A percentile compares a stretch with the other conserved stretches of the same genome.
phyloP scores from a whole-genome alignment of 1,284 basidiomycete genomes.

The Cryptococcus sp. region DNA sequence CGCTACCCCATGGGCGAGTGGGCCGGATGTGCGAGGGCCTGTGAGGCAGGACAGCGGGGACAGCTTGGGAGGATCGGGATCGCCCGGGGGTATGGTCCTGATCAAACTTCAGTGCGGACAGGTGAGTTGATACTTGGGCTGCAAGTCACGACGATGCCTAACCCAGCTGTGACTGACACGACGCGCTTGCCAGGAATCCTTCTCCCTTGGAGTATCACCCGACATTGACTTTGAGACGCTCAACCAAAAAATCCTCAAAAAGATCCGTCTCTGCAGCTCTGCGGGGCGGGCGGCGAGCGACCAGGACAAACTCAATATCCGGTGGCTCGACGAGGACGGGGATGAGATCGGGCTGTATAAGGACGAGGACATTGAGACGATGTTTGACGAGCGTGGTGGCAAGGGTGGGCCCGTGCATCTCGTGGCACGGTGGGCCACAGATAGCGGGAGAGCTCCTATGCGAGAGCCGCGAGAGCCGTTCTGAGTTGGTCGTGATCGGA shows the following conservation, averaged over 20 bases:
- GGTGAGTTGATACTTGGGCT: constrained; percentile 19
- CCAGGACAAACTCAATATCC: constrained; percentile 31
- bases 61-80: background rate
- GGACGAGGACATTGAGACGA: constrained; percentile 43
- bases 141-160: background rate
- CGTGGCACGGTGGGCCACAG: constrained; percentile 14
- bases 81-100: constrained; percentile 57
- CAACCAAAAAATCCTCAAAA: constrained; percentile 83
- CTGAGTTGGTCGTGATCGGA: no score
- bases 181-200: constrained; percentile 69
- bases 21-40: constrained; percentile 48
- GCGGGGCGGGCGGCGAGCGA: constrained; percentile 36
- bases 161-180: background rate
- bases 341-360: constrained; percentile 43
- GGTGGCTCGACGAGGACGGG: constrained; percentile 43
- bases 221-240: constrained; percentile 73
- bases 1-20: constrained; percentile 56
- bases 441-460: background rate
- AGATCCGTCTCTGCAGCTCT: constrained; percentile 82
- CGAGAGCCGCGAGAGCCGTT: constrained; percentile 1
- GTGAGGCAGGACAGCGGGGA: constrained; percentile 31
- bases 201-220: constrained; percentile 82
- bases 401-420: constrained; percentile 21
- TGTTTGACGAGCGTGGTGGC: constrained; percentile 40
- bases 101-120: constrained; percentile 58